Evolutionary conservation across 345 rosid genomes (phyloP).

Genomic region (Heritiera littoralis): DNA sequence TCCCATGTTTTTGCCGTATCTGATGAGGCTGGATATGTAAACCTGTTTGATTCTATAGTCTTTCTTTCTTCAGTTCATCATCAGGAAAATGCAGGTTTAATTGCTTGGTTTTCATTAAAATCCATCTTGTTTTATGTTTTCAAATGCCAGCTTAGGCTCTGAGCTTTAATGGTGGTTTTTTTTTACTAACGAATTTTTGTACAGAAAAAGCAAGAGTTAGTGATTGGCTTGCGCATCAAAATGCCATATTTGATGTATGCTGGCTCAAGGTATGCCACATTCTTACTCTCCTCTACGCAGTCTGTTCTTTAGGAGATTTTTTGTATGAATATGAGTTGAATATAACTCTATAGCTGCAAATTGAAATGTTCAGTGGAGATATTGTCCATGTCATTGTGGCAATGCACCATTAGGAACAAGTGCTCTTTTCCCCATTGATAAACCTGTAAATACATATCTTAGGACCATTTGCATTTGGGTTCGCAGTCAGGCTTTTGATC

Average conservation of each 20-base stretch:
- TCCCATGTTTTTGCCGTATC: constrained; percentile 68
- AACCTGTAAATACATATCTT: not conserved
- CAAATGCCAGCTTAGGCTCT: not conserved
- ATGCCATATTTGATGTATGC: constrained; percentile 78
- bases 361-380: not conserved
- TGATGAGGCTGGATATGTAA: constrained; percentile 78
- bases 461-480: not conserved
- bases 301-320: not conserved
- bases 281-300: not conserved
- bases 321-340: not conserved
- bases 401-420: not conserved
- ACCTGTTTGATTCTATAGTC: constrained; percentile 65
- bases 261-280: constrained; percentile 74
- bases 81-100: constrained; percentile 63
- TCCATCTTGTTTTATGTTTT: not conserved
- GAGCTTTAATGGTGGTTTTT: not conserved
- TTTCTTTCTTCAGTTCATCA: constrained; percentile 39
- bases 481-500: not conserved
- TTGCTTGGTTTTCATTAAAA: not conserved
- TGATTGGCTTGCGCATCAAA: constrained; percentile 82
- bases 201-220: constrained; percentile 59
- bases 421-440: not conserved
- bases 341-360: constrained; percentile 2
- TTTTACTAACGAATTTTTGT: not conserved
- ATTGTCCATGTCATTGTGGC: not conserved